Evolutionary conservation across 1,139 yeast genomes (phyloP), one percentile per base, ranked within the genome.

Genomic region (Suhomyces choctaworum): DNA sequence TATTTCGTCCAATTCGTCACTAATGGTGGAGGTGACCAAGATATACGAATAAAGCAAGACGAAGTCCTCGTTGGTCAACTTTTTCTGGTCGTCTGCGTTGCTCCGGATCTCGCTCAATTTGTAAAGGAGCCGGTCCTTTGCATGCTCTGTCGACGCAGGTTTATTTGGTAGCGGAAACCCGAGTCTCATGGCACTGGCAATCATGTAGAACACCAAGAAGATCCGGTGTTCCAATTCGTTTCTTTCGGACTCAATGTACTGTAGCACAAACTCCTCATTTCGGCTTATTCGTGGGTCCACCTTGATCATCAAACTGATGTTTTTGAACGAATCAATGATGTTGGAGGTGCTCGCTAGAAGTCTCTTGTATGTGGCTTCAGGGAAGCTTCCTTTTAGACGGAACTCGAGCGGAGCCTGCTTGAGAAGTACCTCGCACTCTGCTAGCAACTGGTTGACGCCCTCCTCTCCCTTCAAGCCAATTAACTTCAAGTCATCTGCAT

Each of bases 131-230:
- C 90, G 61, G 44, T 82, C 87, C 50, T 80, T 77, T 0, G 95
- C 84, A 54, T 82, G 86, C 32, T 78, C 86, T 0, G 88, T 82
- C 0, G 88, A 80, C 1, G 94, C 94, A 4, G 90, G 82, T 47
- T 80, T 81, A 22, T 73, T 76, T 0, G 95, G 94, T 19, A 85
- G 56, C 1, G 95, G 95, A 42, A 85, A 77, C 3, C 89, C 89
- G 16, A 87, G 62, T 36, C 78, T 73, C 65, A 86, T 68, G 0
- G 95, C 85, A 22, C 92, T 80, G 3, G 95, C 82, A 9, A 85
- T 70, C 78, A 85, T 80, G 62, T 84, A 85, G 51, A 86, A 84
- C 6, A 82, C 77, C 42, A 85, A 64, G 45, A 86, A 84, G 1
- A 86, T 76, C 16, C 92, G 60, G 45, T 81, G 82, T 48, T 84